Evolutionary conservation across 2,329 filamentous ascomycete genomes (phyloP).

Genomic region (Alternaria ethzedia): DNA sequence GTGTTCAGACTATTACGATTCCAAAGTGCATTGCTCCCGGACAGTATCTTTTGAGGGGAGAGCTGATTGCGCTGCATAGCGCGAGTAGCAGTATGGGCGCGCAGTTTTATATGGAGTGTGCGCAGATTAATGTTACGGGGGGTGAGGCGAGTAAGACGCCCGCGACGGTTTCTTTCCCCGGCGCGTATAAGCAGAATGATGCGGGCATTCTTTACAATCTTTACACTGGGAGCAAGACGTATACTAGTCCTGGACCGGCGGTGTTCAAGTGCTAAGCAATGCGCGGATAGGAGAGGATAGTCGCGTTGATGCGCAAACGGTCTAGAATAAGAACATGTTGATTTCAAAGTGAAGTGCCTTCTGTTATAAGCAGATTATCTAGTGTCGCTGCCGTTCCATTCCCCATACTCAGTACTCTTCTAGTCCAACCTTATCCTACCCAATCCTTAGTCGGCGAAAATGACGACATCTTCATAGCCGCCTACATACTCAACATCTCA

Average conservation of each 20-base stretch:
- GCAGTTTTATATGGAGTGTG: slow-evolving; percentile 53
- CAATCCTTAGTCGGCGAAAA: too few relatives aligned
- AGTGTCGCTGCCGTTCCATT: too few relatives aligned
- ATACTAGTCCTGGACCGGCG: slow-evolving; percentile 58
- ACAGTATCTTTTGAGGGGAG: slow-evolving; percentile 52
- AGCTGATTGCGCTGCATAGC: slow-evolving; percentile 54
- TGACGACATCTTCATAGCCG: too few relatives aligned
- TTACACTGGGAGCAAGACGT: slow-evolving; percentile 43
- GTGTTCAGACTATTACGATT: slow-evolving; percentile 51
- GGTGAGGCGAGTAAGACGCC: slow-evolving; percentile 36
- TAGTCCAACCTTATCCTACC: too few relatives aligned
- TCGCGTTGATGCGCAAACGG: too few relatives aligned
- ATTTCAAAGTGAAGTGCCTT: too few relatives aligned
- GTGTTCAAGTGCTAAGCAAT: slow-evolving; percentile 56
- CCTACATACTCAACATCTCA: too few relatives aligned
- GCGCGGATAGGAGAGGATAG: too few relatives aligned
- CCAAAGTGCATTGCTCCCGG: slow-evolving; percentile 46
- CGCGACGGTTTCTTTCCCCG: slow-evolving; percentile 37
- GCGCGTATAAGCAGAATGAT: slow-evolving; percentile 41
- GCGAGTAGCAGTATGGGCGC: slow-evolving; percentile 43
- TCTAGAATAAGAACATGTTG: too few relatives aligned
- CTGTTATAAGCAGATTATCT: too few relatives aligned
- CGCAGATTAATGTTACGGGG: slow-evolving; percentile 42
- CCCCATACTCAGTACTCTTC: too few relatives aligned
- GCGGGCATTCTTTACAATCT: slow-evolving; percentile 41